Base-by-base conservation (phyloP, 108 stramenopile genomes). In the Stephanodiscus minutulus region DNA sequence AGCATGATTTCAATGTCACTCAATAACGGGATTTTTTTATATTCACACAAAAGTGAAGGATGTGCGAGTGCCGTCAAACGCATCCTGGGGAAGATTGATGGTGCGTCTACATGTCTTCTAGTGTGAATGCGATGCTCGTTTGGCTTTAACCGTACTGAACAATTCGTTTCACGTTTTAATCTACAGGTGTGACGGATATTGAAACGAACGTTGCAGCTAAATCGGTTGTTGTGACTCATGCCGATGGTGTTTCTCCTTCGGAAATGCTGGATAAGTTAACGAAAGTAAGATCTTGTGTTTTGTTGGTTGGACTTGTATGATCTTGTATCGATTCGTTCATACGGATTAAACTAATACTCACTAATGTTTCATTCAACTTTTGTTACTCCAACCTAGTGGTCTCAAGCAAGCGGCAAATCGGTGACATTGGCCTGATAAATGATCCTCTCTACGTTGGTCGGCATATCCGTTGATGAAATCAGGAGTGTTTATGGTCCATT, bases 71-170 rank as follows among this genome's bases (percentile, higher is more conserved):
- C 93, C 2, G 79, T 94, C 61, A 87, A 94, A 54, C 77, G 88
- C 9, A 85, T 94, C 41, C 62, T 94, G 15, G 81, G 81, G 18
- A 94, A 91, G 58, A 62, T 94, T 52, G 89, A 94, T 17, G 92
- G 90, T 91, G 67, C 25, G 87, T 63, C 17, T 18, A 21, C 13
- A 21, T 50, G 4, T 33, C 31, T 41, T 8, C 9, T 24, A 27
- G 27, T 61, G 11, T 8, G 13, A 52, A 47, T 28, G 29, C n/a
- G 15, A 61, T 41, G 33, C 50, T 12, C 53, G 25, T 37, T n/a
- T 15, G 22, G 27, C 28, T 22, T 35, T 29, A n/a, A 15, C 8
- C 9, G 25, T 43, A 20, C 21, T 2, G 18, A 15, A 24, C 27
- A 28, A 50, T 24, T 37, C 24, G 49, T 37, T 43, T 20, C 17